Conservation (phyloP, 2,329 filamentous ascomycete species). For the Sordariomycetes sp. region DNA sequence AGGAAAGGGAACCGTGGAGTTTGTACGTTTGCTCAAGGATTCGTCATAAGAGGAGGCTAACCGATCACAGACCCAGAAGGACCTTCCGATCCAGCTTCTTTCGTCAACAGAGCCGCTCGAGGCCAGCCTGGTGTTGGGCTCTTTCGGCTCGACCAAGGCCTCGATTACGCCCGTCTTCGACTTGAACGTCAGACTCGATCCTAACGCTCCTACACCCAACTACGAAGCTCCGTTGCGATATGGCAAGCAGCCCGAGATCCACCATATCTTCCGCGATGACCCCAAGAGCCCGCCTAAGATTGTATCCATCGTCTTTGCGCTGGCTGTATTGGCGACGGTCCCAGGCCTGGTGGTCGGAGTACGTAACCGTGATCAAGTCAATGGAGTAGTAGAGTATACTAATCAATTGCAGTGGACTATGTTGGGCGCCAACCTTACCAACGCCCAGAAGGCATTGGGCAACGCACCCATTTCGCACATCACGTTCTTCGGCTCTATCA, state of each 20-base stretch:
- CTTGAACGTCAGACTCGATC: constrained; percentile 56
- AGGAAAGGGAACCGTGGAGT: constrained; percentile 75
- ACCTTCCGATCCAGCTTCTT: constrained; percentile 78
- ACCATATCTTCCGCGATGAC: constrained; percentile 80
- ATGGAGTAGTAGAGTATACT: constrained; percentile 9
- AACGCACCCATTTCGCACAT: constrained; percentile 72
- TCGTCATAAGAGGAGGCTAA: neutral
- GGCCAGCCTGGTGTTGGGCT: constrained; percentile 77
- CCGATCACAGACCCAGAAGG: constrained; percentile 64
- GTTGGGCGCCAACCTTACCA: constrained; percentile 74
- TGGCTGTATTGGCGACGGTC: constrained; percentile 63
- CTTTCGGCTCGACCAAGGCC: constrained; percentile 66
- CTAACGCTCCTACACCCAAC: constrained; percentile 47
- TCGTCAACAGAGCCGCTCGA: constrained; percentile 57
- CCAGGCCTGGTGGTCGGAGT: constrained; percentile 65
- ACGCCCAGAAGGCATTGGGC: constrained; percentile 66
- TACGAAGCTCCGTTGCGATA: constrained; percentile 70
- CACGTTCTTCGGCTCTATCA: constrained; percentile 77
- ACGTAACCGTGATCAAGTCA: constrained; percentile 12
- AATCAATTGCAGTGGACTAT: constrained; percentile 56
- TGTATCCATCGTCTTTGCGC: constrained; percentile 69
- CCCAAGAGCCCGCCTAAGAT: constrained; percentile 72
- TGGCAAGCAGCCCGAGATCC: constrained; percentile 73
- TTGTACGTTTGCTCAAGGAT: constrained; percentile 52
- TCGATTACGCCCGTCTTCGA: constrained; percentile 66